Conservation (phyloP, 768 basidiomycete genomes). For the Podaxis sp. region DNA sequence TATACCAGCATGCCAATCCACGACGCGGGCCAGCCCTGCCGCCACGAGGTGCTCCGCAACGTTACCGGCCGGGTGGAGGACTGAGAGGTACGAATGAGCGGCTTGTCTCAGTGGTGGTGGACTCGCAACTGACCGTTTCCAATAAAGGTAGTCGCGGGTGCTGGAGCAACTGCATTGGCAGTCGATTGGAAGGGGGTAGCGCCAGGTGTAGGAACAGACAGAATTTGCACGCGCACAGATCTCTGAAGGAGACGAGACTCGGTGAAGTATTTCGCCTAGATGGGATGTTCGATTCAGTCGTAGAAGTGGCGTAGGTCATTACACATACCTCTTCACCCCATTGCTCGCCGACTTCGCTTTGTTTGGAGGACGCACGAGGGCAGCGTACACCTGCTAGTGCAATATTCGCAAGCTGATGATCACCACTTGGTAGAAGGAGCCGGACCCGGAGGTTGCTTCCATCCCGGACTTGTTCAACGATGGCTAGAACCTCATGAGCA, state of each 20-base stretch:
- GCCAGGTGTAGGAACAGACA: conserved; percentile 77
- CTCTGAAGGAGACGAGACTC: conserved; percentile 86
- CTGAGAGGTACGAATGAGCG: conserved; percentile 33
- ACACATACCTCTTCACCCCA: conserved; percentile 84
- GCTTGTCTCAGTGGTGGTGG: neutral
- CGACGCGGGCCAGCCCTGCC: conserved; percentile 84
- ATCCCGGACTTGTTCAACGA: conserved; percentile 93
- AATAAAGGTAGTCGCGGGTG: conserved; percentile 84
- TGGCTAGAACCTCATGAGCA: conserved; percentile 45
- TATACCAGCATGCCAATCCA: conserved; percentile 98
- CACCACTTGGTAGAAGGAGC: conserved; percentile 82
- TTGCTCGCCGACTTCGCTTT: conserved; percentile 76
- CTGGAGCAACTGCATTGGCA: conserved; percentile 48
- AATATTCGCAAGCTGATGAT: conserved; percentile 90
- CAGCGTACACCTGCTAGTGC: conserved; percentile 81
- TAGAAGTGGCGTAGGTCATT: conserved; percentile 9
- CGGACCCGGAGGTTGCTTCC: conserved; percentile 89
- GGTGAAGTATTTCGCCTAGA: conserved; percentile 89
- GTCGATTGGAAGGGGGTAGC: conserved; percentile 79
- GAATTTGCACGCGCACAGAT: conserved; percentile 70
- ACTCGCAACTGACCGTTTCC: conserved; percentile 59
- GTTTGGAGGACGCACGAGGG: conserved; percentile 66
- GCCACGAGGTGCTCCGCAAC: conserved; percentile 87
- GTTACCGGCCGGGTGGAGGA: conserved; percentile 91
- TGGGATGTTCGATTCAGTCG: conserved; percentile 16